A percentile compares a stretch with the other conserved stretches of the same genome.
phyloP scores from a whole-genome alignment of 2,329 filamentous ascomycete genomes.

The Fusarium sambucinum region DNA sequence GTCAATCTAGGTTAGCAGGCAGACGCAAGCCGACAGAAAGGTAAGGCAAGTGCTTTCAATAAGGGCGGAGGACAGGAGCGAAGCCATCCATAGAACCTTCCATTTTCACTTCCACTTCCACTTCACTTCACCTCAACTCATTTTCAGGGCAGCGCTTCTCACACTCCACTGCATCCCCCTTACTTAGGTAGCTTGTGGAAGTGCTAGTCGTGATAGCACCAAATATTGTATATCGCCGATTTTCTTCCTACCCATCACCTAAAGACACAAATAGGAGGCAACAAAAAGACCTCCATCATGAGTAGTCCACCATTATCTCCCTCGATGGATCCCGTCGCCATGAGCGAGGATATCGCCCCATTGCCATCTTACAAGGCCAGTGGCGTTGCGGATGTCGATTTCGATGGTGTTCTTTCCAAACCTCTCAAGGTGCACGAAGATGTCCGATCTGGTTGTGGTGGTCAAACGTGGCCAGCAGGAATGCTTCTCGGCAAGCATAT shows the following conservation, averaged over 20 bases:
- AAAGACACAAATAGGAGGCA: slow-evolving; percentile 4
- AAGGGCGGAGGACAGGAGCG: slow-evolving; percentile 16
- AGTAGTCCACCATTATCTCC: slow-evolving; percentile 60
- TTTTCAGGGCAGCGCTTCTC: slow-evolving; percentile 8
- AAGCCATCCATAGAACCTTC: slow-evolving; percentile 19
- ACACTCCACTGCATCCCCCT: slow-evolving; percentile 18
- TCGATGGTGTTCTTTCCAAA: slow-evolving; percentile 78
- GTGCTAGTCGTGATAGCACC: slow-evolving; percentile 20
- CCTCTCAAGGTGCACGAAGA: slow-evolving; percentile 87
- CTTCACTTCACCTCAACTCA: slow-evolving; percentile 1
- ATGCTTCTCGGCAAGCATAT: slow-evolving; percentile 90
- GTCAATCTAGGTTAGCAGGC: slow-evolving; percentile 34
- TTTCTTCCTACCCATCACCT: background rate
- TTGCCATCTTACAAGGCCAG: slow-evolving; percentile 69
- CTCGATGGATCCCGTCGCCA: slow-evolving; percentile 62
- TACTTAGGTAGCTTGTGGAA: slow-evolving; percentile 2
- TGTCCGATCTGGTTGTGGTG: slow-evolving; percentile 87
- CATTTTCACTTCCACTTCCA: background rate
- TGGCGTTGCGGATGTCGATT: slow-evolving; percentile 66
- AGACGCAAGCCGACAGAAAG: slow-evolving; percentile 18
- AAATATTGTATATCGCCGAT: slow-evolving; percentile 11
- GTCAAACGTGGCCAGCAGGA: slow-evolving; percentile 94
- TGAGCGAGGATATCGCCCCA: slow-evolving; percentile 70
- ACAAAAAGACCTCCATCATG: slow-evolving; percentile 26
- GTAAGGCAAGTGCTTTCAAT: slow-evolving; percentile 1